A percentile compares a stretch with the other conserved stretches of the same genome.
Evolutionary conservation across 2,329 filamentous ascomycete genomes (phyloP).

Genomic region (Paramyrothecium sp.): DNA sequence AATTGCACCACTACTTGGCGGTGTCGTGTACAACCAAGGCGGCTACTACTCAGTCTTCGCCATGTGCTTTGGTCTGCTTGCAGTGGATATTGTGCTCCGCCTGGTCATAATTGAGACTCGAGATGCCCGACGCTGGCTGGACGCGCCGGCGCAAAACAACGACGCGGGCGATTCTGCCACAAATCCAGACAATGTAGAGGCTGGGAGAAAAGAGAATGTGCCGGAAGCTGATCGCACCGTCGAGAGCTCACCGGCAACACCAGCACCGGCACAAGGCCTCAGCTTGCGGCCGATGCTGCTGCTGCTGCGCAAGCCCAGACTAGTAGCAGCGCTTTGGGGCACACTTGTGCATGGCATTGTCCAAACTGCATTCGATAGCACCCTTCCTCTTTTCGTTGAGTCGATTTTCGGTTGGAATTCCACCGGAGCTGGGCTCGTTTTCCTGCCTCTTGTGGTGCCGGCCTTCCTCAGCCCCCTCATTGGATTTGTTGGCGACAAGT

Average conservation of each 20-base stretch:
- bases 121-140: slow-evolving; percentile 25
- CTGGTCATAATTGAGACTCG: slow-evolving; percentile 30
- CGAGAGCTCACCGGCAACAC: not conserved
- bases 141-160: not conserved
- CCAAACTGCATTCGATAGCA: slow-evolving; percentile 31
- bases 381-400: slow-evolving; percentile 27
- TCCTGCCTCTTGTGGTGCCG: slow-evolving; percentile 29
- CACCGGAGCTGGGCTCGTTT: slow-evolving; percentile 30
- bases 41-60: slow-evolving; percentile 32
- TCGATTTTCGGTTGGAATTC: slow-evolving; percentile 29
- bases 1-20: slow-evolving; percentile 28
- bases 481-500: slow-evolving; percentile 28
- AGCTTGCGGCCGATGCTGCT: slow-evolving; percentile 17
- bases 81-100: slow-evolving; percentile 28
- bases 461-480: slow-evolving; percentile 27
- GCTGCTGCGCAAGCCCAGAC: slow-evolving; percentile 26
- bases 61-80: slow-evolving; percentile 33
- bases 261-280: not conserved
- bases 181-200: not conserved
- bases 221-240: not conserved
- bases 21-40: slow-evolving; percentile 28
- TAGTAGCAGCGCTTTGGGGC: slow-evolving; percentile 30
- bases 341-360: slow-evolving; percentile 30
- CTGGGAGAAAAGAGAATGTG: not conserved
- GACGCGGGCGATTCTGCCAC: slow-evolving; percentile 2